Conservation (phyloP, 2,329 filamentous ascomycete species). For the Ilyonectria mors-panacis region DNA sequence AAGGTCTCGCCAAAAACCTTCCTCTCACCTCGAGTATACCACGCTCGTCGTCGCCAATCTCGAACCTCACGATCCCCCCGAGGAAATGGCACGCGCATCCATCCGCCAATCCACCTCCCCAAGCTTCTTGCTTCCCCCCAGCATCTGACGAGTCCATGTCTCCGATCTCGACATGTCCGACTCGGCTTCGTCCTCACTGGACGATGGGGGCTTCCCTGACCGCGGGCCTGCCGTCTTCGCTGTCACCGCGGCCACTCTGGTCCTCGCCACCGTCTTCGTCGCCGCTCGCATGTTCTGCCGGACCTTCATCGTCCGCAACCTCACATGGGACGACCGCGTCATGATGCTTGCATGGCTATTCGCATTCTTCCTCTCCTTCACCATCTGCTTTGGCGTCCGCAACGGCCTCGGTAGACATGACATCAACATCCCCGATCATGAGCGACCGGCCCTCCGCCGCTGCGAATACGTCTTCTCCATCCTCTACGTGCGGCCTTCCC, state of each 20-base stretch:
- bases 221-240: slow-evolving; percentile 75
- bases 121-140: slow-evolving; percentile 32
- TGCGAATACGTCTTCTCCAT: slow-evolving; percentile 77
- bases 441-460: slow-evolving; percentile 67
- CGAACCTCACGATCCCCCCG: slow-evolving; percentile 9
- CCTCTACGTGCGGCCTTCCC: slow-evolving; percentile 63
- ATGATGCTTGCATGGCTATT: slow-evolving; percentile 85
- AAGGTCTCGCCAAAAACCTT: neutral
- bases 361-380: slow-evolving; percentile 76
- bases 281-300: slow-evolving; percentile 81
- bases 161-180: slow-evolving; percentile 46
- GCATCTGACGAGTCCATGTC: slow-evolving; percentile 44
- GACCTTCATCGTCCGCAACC: slow-evolving; percentile 77
- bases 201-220: slow-evolving; percentile 57
- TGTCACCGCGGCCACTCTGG: slow-evolving; percentile 79
- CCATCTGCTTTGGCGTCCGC: slow-evolving; percentile 74
- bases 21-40: neutral
- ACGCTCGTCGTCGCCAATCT: neutral
- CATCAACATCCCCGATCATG: slow-evolving; percentile 66
- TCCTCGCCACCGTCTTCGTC: slow-evolving; percentile 82
- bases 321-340: slow-evolving; percentile 84
- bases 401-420: slow-evolving; percentile 80
- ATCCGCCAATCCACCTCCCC: slow-evolving; percentile 35
- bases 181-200: slow-evolving; percentile 40
- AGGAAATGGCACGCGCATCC: slow-evolving; percentile 43